Conservation (phyloP, 23 red algal genomes). For the Gracilaria domingensis region DNA sequence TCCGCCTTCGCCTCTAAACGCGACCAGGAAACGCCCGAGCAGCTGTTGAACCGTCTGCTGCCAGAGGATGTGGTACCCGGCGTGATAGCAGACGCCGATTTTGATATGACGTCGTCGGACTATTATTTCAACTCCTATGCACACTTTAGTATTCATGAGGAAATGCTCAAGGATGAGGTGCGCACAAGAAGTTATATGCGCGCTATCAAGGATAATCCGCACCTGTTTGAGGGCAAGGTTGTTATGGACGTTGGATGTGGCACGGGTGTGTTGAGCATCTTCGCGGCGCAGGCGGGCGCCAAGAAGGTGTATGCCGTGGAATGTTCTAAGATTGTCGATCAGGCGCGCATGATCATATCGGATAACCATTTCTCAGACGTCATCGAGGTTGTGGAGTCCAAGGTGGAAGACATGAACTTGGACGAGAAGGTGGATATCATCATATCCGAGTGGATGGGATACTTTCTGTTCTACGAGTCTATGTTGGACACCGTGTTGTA, state of each 20-base stretch:
- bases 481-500: conserved; percentile 97
- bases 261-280: conserved; percentile 94
- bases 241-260: conserved; percentile 98
- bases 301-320: conserved; percentile 96
- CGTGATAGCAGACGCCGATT: conserved; percentile 76
- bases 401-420: conserved; percentile 93
- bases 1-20: too few species aligned
- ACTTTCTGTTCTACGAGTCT: conserved; percentile 99
- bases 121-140: conserved; percentile 99
- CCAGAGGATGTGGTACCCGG: conserved; percentile 66
- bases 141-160: conserved; percentile 99
- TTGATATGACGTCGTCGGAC: conserved; percentile 91
- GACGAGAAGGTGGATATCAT: conserved; percentile 94
- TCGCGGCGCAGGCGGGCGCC: conserved; percentile 94
- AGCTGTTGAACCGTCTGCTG: conserved; percentile 32
- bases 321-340: conserved; percentile 88
- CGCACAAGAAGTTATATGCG: conserved; percentile 95
- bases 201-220: conserved; percentile 90
- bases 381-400: conserved; percentile 82
- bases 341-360: conserved; percentile 85
- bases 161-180: conserved; percentile 98
- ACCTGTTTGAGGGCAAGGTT: conserved; percentile 85
- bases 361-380: conserved; percentile 82
- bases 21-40: not conserved
- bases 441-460: conserved; percentile 99